Percentiles rank a stretch among this genome's conserved stretches.
phyloP scores from a whole-genome alignment of 805 yeast species.

The Schwanniomyces sp. region DNA sequence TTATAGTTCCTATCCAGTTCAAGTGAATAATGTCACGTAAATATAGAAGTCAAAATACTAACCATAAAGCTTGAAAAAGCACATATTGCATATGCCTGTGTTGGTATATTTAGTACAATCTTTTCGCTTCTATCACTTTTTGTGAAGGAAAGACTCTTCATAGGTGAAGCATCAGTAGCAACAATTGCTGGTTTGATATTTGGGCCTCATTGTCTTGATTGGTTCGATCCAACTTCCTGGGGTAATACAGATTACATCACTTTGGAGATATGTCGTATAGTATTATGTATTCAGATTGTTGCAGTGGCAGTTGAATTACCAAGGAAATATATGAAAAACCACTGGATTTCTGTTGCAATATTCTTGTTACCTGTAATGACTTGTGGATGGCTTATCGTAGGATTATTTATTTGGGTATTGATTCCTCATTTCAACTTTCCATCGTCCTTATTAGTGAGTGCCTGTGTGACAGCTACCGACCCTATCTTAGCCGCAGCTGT shows the following conservation, averaged over 20 bases:
- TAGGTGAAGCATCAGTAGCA: constrained; percentile 92
- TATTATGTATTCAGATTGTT: constrained; percentile 83
- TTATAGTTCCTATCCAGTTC: constrained; percentile 2
- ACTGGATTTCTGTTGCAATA: constrained; percentile 74
- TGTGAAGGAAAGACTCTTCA: constrained; percentile 78
- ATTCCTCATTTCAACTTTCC: constrained; percentile 73
- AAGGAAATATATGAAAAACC: constrained; percentile 80
- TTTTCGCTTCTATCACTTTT: constrained; percentile 81
- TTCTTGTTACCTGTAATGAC: constrained; percentile 88
- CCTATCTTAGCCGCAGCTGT: constrained; percentile 95
- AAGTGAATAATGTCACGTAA: not conserved
- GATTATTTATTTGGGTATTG: constrained; percentile 74
- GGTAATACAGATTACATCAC: constrained; percentile 83
- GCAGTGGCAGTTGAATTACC: constrained; percentile 96
- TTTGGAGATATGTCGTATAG: constrained; percentile 78
- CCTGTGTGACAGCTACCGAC: constrained; percentile 93
- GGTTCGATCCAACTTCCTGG: constrained; percentile 86
- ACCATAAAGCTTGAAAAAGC: constrained; percentile 50
- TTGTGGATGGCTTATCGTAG: constrained; percentile 81
- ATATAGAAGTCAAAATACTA: not conserved
- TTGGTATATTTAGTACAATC: constrained; percentile 77
- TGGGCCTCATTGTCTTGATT: constrained; percentile 81
- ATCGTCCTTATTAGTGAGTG: constrained; percentile 72
- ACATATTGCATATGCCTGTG: constrained; percentile 84
- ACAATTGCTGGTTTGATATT: constrained; percentile 81